Evolutionary conservation across 2,329 filamentous ascomycete genomes (phyloP).

Genomic region (Rugonectria rugulosa): DNA sequence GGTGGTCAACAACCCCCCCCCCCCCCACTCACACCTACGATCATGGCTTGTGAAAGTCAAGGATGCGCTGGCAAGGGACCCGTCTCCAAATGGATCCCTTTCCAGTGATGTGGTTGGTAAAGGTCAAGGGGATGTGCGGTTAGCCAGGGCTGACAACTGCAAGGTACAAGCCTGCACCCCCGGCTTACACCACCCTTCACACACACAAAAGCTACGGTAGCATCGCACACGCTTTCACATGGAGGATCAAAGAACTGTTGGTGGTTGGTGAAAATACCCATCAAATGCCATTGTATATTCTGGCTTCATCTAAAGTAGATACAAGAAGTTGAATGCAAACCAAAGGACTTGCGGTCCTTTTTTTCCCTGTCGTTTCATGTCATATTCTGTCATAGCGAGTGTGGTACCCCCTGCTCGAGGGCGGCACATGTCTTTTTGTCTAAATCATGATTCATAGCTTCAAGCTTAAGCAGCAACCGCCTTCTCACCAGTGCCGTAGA

Average conservation of each 20-base stretch:
- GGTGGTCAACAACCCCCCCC: too few species aligned
- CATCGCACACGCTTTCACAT: too few species aligned
- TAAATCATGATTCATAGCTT: neutral
- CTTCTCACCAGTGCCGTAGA: conserved; percentile 57
- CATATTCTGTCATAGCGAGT: conserved; percentile 33
- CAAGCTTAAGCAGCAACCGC: conserved; percentile 27
- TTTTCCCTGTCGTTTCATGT: conserved; percentile 29
- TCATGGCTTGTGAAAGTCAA: neutral
- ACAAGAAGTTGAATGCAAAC: conserved; percentile 30
- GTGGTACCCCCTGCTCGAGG: conserved; percentile 28
- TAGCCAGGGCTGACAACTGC: neutral
- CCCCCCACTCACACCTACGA: neutral
- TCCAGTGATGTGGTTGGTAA: neutral
- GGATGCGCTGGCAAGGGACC: neutral
- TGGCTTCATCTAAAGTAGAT: conserved; percentile 26
- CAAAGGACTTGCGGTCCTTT: conserved; percentile 23
- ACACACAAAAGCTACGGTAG: too few species aligned
- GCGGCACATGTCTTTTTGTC: conserved; percentile 16
- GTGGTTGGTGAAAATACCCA: neutral
- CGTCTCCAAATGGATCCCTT: neutral
- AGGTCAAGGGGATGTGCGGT: neutral
- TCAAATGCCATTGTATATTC: conserved; percentile 7
- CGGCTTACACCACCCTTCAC: too few species aligned
- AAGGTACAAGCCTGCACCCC: too few species aligned
- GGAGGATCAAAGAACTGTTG: too few species aligned